phyloP scores from a whole-genome alignment of 2,329 filamentous ascomycete species.

The Fusarium begoniae region DNA sequence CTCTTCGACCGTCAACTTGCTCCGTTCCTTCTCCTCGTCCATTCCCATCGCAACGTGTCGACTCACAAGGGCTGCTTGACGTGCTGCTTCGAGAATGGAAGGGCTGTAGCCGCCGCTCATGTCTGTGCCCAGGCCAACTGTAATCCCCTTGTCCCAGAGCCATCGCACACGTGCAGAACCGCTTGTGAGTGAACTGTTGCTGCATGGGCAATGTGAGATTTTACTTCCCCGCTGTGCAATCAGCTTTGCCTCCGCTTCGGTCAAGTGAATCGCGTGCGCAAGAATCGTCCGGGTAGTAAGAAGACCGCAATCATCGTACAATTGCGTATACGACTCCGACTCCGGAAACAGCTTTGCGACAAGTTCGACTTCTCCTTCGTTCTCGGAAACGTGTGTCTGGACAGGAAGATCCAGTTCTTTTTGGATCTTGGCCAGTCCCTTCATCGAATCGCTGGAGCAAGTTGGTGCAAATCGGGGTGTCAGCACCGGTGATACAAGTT shows the following conservation, averaged over 20 bases:
- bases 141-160: constrained; percentile 77
- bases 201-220: constrained; percentile 86
- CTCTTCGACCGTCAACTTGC: constrained; percentile 84
- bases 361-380: constrained; percentile 75
- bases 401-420: constrained; percentile 70
- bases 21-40: constrained; percentile 53
- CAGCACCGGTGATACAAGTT: constrained; percentile 79
- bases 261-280: constrained; percentile 85
- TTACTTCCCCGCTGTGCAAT: constrained; percentile 70
- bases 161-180: constrained; percentile 80
- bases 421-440: constrained; percentile 71
- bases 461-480: constrained; percentile 76
- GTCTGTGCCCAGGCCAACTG: constrained; percentile 89
- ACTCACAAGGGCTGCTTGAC: constrained; percentile 82
- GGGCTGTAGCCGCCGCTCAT: constrained; percentile 88
- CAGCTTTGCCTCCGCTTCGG: constrained; percentile 70
- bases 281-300: constrained; percentile 80
- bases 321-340: constrained; percentile 71
- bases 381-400: constrained; percentile 93
- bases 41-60: constrained; percentile 71
- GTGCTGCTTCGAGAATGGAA: constrained; percentile 81
- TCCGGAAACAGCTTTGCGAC: constrained; percentile 76
- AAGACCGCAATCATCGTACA: constrained; percentile 80
- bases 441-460: constrained; percentile 69
- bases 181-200: constrained; percentile 83